These are phyloP conservation scores for Ustanciosporium gigantosporum DNA, from an alignment of 1,284 basidiomycete species.

Conservation along the genomic window DNA sequence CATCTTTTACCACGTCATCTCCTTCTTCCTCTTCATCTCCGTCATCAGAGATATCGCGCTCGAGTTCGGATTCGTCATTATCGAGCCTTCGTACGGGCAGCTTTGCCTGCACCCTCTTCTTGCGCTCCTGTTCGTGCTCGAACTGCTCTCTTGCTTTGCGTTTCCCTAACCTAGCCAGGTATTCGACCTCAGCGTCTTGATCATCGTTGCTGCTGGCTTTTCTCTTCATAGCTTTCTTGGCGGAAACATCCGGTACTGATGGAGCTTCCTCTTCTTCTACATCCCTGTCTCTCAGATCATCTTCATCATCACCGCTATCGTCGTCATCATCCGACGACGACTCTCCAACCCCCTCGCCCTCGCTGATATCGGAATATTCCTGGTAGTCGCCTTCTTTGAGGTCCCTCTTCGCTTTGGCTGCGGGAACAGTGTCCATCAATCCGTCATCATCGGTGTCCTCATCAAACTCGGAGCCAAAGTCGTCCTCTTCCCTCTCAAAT, in stretches of 20 bases:
- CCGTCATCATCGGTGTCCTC: conserved; percentile 67
- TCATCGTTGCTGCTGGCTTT: conserved; percentile 8
- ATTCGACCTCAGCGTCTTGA: conserved; percentile 40
- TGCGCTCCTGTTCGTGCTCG: conserved; percentile 14
- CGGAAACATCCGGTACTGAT: no score
- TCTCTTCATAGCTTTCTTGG: conserved; percentile 5
- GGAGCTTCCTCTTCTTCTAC: no score
- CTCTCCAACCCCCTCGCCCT: conserved; percentile 26
- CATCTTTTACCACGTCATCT: conserved; percentile 11
- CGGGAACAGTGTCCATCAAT: conserved; percentile 65
- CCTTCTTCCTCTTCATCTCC: conserved; percentile 5
- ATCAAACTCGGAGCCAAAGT: conserved; percentile 4
- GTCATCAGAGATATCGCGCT: conserved; percentile 3
- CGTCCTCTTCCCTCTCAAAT: conserved; percentile 16
- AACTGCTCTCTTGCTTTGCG: conserved; percentile 26
- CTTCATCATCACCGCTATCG: no score
- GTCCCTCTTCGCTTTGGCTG: conserved; percentile 4
- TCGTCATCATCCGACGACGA: conserved; percentile 12
- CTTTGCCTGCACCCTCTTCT: conserved; percentile 25
- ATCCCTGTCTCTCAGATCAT: no score
- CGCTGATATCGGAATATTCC: conserved; percentile 35
- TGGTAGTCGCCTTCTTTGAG: conserved; percentile 26
- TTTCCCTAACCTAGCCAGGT: conserved; percentile 34
- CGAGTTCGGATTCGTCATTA: conserved; percentile 1
- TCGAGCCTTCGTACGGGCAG: conserved; percentile 25